Percentiles rank a stretch among this genome's conserved stretches.
phyloP scores from a whole-genome alignment of 2,329 filamentous ascomycete species.

The Colletotrichum nymphaeae region DNA sequence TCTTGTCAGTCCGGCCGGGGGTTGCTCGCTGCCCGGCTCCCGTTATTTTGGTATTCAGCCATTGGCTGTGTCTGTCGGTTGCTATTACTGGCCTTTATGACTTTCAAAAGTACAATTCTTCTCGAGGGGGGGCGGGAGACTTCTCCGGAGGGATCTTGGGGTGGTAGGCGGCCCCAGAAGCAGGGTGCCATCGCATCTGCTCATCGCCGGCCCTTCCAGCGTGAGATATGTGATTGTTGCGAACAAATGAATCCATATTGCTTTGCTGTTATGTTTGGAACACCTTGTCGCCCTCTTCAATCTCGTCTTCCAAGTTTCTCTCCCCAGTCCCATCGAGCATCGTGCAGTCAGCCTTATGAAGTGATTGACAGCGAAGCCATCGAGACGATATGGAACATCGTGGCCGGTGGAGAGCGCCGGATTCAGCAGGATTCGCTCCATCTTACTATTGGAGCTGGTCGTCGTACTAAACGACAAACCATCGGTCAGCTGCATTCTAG shows the following conservation, averaged over 20 bases:
- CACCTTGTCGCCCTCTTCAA: background rate
- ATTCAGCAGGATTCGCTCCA: slow-evolving; percentile 5
- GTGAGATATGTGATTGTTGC: slow-evolving; percentile 12
- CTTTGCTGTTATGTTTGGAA: slow-evolving; percentile 13
- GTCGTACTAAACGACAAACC: slow-evolving; percentile 7
- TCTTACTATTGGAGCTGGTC: slow-evolving; percentile 10
- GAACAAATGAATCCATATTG: slow-evolving; percentile 20
- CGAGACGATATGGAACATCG: slow-evolving; percentile 15
- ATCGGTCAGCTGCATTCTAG: slow-evolving; percentile 21
- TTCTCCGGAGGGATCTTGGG: slow-evolving; percentile 6
- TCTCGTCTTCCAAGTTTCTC: background rate
- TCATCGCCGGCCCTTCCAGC: slow-evolving; percentile 26
- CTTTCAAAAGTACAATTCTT: background rate
- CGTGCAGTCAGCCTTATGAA: slow-evolving; percentile 31
- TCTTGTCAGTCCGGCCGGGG: slow-evolving; percentile 15
- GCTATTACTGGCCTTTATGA: slow-evolving; percentile 32
- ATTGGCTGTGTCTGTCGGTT: slow-evolving; percentile 18
- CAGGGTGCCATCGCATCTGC: slow-evolving; percentile 31
- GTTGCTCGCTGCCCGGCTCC: slow-evolving; percentile 7
- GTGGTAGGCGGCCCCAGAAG: slow-evolving; percentile 4
- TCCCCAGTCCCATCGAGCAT: background rate
- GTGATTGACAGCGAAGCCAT: slow-evolving; percentile 7
- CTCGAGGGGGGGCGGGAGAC: slow-evolving; percentile 13
- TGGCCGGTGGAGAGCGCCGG: slow-evolving; percentile 2
- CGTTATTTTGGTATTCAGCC: slow-evolving; percentile 19